Evolutionary conservation across 2,329 filamentous ascomycete genomes (phyloP).

Genomic region (Calonectria leucothoes): DNA sequence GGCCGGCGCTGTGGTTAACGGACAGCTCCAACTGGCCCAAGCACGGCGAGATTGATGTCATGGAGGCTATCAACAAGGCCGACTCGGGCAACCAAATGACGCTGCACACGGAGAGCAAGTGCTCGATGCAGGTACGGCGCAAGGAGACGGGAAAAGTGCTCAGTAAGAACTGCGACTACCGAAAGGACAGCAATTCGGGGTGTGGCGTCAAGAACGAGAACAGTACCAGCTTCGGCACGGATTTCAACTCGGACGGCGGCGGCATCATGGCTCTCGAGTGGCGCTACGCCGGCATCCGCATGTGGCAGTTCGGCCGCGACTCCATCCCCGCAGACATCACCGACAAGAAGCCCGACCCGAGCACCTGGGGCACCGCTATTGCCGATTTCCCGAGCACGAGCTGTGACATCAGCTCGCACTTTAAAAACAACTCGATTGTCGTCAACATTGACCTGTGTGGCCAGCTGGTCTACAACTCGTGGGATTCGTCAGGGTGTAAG

Average conservation of each 20-base stretch:
- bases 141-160: slow-evolving; percentile 60
- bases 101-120: slow-evolving; percentile 66
- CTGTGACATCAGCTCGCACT: slow-evolving; percentile 70
- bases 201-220: slow-evolving; percentile 62
- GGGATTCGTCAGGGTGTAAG: slow-evolving; percentile 58
- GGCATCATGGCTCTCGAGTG: slow-evolving; percentile 72
- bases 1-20: slow-evolving; percentile 75
- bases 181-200: slow-evolving; percentile 64
- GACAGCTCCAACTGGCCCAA: slow-evolving; percentile 71
- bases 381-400: slow-evolving; percentile 74
- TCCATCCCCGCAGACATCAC: slow-evolving; percentile 65
- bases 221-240: slow-evolving; percentile 62
- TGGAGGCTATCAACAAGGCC: slow-evolving; percentile 69
- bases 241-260: slow-evolving; percentile 65
- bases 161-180: slow-evolving; percentile 62
- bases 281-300: slow-evolving; percentile 69
- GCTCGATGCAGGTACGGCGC: slow-evolving; percentile 65
- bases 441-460: slow-evolving; percentile 76
- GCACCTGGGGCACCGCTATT: slow-evolving; percentile 69
- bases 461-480: slow-evolving; percentile 61
- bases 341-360: slow-evolving; percentile 66
- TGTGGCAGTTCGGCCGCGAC: slow-evolving; percentile 68
- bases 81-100: slow-evolving; percentile 68
- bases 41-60: slow-evolving; percentile 73
- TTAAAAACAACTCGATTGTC: slow-evolving; percentile 74